Conservation (phyloP, 164 flowering plant genomes). For the Nymphaea colorata region DNA sequence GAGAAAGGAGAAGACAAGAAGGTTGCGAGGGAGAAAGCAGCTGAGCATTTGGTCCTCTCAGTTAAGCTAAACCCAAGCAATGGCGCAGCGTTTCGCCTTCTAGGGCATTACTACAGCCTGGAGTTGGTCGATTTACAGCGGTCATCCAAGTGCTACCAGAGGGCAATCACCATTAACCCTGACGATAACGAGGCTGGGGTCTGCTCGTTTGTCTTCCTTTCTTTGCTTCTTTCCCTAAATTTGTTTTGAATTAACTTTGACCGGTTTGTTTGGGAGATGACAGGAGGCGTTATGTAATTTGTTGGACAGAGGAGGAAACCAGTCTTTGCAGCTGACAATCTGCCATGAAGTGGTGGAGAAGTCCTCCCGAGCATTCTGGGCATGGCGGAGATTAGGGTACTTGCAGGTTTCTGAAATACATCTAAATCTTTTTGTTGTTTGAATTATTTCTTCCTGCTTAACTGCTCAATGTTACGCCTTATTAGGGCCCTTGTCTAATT, state of each 20-base stretch:
- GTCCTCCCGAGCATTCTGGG: slow-evolving; percentile 96
- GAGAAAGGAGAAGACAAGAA: slow-evolving; percentile 26
- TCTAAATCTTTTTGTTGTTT: not conserved
- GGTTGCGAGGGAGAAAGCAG: slow-evolving; percentile 42
- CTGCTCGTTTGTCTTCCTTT: slow-evolving; percentile 6
- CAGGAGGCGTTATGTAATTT: slow-evolving; percentile 82
- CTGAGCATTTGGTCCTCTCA: slow-evolving; percentile 59
- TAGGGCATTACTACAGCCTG: slow-evolving; percentile 63
- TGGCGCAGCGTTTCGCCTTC: slow-evolving; percentile 49
- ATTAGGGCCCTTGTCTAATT: too few relatives aligned
- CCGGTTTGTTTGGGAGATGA: not conserved
- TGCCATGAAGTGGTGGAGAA: slow-evolving; percentile 62
- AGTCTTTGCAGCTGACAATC: slow-evolving; percentile 47
- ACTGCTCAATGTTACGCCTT: too few relatives aligned
- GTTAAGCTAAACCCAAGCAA: slow-evolving; percentile 71
- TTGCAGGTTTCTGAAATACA: slow-evolving; percentile 34
- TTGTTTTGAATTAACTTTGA: not conserved
- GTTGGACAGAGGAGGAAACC: slow-evolving; percentile 60
- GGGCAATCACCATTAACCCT: slow-evolving; percentile 63
- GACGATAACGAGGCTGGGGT: slow-evolving; percentile 70
- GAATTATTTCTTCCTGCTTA: not conserved
- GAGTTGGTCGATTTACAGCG: slow-evolving; percentile 33
- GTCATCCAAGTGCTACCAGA: slow-evolving; percentile 81
- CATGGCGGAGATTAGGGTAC: slow-evolving; percentile 70
- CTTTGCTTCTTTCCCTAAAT: not conserved